Evolutionary conservation across 257 asterid species (phyloP).

Genomic region (Solanum etuberosum): DNA sequence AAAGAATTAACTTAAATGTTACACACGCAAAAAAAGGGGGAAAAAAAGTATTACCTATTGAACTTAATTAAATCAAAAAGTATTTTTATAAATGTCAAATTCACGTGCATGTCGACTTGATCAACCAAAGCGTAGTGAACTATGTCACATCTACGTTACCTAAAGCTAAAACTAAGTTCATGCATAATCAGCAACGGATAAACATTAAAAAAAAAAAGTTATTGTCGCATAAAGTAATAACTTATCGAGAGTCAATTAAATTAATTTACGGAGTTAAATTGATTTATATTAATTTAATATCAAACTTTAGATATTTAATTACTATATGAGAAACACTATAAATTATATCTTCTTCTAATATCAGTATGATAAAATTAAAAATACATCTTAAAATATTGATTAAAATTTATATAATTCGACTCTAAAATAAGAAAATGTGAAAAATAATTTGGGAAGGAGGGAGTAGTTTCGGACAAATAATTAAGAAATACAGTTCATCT

Average conservation of each 20-base stretch:
- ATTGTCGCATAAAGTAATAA: background rate
- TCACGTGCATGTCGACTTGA: background rate
- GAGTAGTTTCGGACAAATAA: background rate
- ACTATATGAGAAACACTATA: background rate
- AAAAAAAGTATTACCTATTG: background rate
- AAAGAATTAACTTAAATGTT: background rate
- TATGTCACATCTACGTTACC: background rate
- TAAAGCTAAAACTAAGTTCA: background rate
- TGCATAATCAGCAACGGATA: background rate
- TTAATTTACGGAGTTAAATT: background rate
- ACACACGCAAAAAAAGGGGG: background rate
- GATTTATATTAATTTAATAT: no score
- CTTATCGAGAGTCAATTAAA: no score
- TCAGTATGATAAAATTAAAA: background rate
- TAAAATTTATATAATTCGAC: no score
- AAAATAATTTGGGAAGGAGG: no score
- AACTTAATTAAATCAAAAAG: background rate
- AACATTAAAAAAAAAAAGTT: background rate
- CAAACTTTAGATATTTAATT: no score
- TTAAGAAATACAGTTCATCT: background rate
- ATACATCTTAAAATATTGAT: background rate
- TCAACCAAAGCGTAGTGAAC: background rate
- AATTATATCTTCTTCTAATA: no score
- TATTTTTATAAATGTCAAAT: background rate
- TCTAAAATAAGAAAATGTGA: no score